Percentiles rank a stretch among this genome's conserved stretches.
phyloP scores from a whole-genome alignment of 257 asterid species.

The Leonotis leonurus region DNA sequence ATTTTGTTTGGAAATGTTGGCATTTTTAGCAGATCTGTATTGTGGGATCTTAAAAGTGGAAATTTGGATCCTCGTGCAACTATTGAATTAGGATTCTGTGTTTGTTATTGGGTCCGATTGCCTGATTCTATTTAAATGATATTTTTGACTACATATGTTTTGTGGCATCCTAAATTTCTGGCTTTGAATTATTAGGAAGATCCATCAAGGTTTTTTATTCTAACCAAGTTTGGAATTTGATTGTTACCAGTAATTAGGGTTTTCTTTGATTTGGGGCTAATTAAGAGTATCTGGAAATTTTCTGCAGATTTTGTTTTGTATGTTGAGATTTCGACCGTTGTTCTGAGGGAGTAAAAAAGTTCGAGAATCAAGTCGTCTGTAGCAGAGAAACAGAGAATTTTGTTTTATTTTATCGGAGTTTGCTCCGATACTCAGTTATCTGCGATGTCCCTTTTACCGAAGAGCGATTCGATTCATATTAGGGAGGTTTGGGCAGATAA shows the following conservation, averaged over 20 bases:
- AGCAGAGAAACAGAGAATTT: background rate
- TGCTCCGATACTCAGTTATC: constrained; percentile 8
- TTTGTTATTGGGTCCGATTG: background rate
- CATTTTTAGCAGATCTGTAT: constrained; percentile 4
- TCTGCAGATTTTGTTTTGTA: constrained; percentile 36
- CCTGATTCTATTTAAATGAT: background rate
- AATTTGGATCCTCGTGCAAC: background rate
- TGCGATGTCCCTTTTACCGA: constrained; percentile 58
- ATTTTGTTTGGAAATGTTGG: background rate
- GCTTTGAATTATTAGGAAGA: background rate
- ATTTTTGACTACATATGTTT: background rate
- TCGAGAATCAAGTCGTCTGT: background rate
- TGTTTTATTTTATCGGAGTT: background rate
- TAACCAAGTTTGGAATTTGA: background rate
- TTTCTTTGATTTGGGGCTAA: constrained; percentile 5
- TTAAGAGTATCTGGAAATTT: background rate
- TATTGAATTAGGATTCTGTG: background rate
- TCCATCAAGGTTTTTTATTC: too few relatives aligned
- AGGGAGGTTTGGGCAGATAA: constrained; percentile 75
- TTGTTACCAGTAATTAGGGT: background rate
- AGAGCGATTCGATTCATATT: constrained; percentile 56
- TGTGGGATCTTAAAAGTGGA: background rate
- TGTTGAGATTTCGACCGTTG: constrained; percentile 9
- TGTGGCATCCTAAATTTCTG: background rate
- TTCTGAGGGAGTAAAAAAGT: background rate